Percentiles rank a stretch among this genome's conserved stretches.
Conservation (phyloP, 202 grass and related monocot genomes). For the Eragrostis tef region DNA sequence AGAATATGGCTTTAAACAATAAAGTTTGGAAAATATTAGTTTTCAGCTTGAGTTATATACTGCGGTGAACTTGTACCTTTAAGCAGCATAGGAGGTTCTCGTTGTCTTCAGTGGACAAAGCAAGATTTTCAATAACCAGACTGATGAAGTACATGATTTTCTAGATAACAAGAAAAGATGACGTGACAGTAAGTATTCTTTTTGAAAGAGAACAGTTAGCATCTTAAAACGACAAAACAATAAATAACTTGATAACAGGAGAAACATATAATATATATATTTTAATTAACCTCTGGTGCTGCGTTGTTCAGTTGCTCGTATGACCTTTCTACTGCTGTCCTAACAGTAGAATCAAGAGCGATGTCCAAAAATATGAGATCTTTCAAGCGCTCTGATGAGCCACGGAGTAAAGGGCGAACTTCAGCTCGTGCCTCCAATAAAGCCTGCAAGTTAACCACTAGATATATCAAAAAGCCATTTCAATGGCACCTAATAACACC, state of each 20-base stretch:
- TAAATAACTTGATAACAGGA: not conserved
- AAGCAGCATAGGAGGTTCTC: slow-evolving; percentile 84
- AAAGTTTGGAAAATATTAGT: slow-evolving; percentile 3
- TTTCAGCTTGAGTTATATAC: not conserved
- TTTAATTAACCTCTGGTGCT: slow-evolving; percentile 66
- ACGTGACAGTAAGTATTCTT: not conserved
- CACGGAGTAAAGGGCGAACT: slow-evolving; percentile 67
- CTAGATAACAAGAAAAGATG: slow-evolving; percentile 49
- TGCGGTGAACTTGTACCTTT: slow-evolving; percentile 59
- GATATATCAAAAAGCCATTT: slow-evolving; percentile 17
- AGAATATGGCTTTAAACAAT: slow-evolving; percentile 10
- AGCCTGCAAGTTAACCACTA: slow-evolving; percentile 58
- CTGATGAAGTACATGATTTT: slow-evolving; percentile 98
- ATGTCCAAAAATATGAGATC: slow-evolving; percentile 99
- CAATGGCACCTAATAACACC: not conserved
- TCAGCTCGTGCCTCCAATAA: slow-evolving; percentile 89
- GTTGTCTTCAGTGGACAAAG: slow-evolving; percentile 83
- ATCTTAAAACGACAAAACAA: not conserved
- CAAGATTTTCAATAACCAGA: slow-evolving; percentile 97
- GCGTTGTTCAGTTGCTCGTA: slow-evolving; percentile 74
- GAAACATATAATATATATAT: slow-evolving; percentile 8
- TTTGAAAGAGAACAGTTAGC: not conserved
- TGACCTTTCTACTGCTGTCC: slow-evolving; percentile 88
- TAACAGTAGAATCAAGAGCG: slow-evolving; percentile 91
- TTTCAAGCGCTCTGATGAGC: slow-evolving; percentile 74